Base-by-base conservation (phyloP, 2,329 filamentous ascomycete species). In the Colletotrichum sp. region DNA sequence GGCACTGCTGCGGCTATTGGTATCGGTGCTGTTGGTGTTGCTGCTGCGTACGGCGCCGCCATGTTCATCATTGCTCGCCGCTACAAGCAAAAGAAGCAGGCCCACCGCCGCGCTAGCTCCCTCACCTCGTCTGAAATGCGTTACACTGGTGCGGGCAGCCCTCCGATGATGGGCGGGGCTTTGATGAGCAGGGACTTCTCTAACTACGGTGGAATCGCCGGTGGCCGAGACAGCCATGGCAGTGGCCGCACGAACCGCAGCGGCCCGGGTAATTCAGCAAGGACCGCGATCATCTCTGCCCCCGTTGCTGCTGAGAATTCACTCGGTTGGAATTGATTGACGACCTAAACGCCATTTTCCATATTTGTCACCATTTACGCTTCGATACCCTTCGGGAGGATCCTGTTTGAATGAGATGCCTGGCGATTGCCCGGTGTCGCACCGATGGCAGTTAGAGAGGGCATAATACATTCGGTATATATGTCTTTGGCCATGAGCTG, bases 291-390 rank as follows among this genome's bases (percentile, higher is more conserved):
- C 85, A 98, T 98, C 83, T 98, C 95, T 77, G 95, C 95, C 39
- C 96, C 96, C 5, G 94, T 98, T 78, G 96, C 96, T 84, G 94
- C 96, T 5, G 96, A 98, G 88, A 98, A 98, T 90, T 98, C 95
- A 68, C 91, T 98, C 79, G 96, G 96, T 81, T 98, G 96, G 96
- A 98, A 98, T 88, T 98, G 90, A 92, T 80, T 72, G 77, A 84
- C 80, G 83, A 84, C 77, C 76, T 81, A 76, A 78, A 83, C 81
- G 80, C 80, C 78, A 52, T 69, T 75, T 69, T 69, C 60, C 62
- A 72, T 75, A 71, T 68, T 34, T 72, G 26, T 69, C 65, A 77
- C 69, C 66, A 57, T 68, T 72, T 72, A 75, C 66, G 74, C 76
- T 78, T 78, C 75, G 77, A 78, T 78, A 78, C 77, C 77, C 77